These are phyloP conservation scores for Penicillium sp. DNA, from an alignment of 2,329 filamentous ascomycete species.

Conservation along the genomic window DNA sequence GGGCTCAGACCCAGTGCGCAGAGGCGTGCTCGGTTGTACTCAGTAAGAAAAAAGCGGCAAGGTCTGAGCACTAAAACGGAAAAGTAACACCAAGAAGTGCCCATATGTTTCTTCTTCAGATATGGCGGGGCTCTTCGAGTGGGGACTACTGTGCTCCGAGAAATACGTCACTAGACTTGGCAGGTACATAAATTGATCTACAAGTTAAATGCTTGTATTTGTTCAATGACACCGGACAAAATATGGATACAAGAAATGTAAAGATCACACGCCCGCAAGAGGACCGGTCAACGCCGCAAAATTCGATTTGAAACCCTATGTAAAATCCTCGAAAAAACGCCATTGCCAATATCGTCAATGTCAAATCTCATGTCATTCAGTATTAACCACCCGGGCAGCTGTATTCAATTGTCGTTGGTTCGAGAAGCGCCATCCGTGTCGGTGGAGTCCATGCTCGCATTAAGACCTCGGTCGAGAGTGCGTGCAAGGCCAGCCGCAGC, in stretches of 20 bases:
- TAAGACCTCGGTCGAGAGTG: constrained; percentile 41
- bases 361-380: neutral
- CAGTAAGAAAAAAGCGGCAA: neutral
- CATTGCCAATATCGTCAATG: neutral
- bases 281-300: neutral
- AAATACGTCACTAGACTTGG: constrained; percentile 20
- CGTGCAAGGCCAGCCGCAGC: constrained; percentile 65
- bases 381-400: neutral
- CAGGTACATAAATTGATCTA: neutral
- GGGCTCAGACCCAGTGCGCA: no score
- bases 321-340: neutral
- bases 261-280: neutral
- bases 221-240: neutral
- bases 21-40: neutral
- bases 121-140: constrained; percentile 23
- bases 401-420: constrained; percentile 8
- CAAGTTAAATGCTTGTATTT: neutral
- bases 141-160: constrained; percentile 28
- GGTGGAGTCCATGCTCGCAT: constrained; percentile 23
- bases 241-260: constrained; percentile 10
- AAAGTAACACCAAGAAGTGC: neutral
- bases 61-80: neutral
- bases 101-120: neutral
- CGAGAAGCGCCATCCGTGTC: constrained; percentile 22
- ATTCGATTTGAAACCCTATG: neutral